phyloP scores from a whole-genome alignment of 2,329 filamentous ascomycete genomes.

The Aspergillus arachidicola region DNA sequence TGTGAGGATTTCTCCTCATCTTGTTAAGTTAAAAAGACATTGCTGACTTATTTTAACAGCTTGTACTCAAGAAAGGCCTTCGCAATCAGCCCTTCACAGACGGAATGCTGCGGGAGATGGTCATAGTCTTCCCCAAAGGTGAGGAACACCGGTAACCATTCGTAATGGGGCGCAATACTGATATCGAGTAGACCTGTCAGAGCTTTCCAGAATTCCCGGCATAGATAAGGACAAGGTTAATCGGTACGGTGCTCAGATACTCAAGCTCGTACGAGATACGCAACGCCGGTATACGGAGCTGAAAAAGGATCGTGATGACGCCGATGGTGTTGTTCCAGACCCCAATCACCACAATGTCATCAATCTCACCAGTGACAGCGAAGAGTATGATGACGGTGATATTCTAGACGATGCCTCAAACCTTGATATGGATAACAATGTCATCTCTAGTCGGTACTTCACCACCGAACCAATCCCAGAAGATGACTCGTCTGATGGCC shows the following conservation, averaged over 20 bases:
- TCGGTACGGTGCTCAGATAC: slow-evolving; percentile 46
- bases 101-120: slow-evolving; percentile 51
- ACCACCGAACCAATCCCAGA: slow-evolving; percentile 25
- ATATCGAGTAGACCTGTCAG: slow-evolving; percentile 34
- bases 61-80: slow-evolving; percentile 47
- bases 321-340: slow-evolving; percentile 52
- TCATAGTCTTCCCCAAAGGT: slow-evolving; percentile 49
- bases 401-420: slow-evolving; percentile 30
- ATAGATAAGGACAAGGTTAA: slow-evolving; percentile 50
- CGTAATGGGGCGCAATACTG: slow-evolving; percentile 7
- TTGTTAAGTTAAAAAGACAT: background rate
- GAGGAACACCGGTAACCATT: slow-evolving; percentile 11
- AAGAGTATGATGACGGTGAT: slow-evolving; percentile 42
- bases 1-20: slow-evolving; percentile 30
- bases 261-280: slow-evolving; percentile 45
- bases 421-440: slow-evolving; percentile 27
- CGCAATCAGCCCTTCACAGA: slow-evolving; percentile 52
- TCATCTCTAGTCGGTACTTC: slow-evolving; percentile 41
- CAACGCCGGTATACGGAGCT: slow-evolving; percentile 46
- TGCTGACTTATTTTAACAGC: slow-evolving; percentile 30
- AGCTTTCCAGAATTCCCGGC: slow-evolving; percentile 43
- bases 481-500: slow-evolving; percentile 22
- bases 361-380: slow-evolving; percentile 40
- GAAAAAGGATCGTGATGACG: slow-evolving; percentile 46
- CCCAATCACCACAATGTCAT: slow-evolving; percentile 51